A percentile compares a stretch with the other conserved stretches of the same genome.
Evolutionary conservation across 139 green algal species (phyloP).

Genomic region (Deuterostichococcus epilithicus): DNA sequence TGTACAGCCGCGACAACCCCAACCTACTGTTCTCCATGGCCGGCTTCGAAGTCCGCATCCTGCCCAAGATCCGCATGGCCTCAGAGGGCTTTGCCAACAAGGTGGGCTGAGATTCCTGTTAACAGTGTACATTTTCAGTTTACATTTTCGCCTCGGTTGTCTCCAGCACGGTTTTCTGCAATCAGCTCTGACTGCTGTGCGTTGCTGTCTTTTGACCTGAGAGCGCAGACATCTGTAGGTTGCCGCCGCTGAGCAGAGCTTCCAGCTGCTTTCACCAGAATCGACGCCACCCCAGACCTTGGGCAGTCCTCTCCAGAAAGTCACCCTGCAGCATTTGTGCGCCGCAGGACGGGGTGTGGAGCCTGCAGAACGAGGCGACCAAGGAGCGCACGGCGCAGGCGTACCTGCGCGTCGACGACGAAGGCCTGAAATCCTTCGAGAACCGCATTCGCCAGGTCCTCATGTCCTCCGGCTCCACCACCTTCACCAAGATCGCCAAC

Average conservation of each 20-base stretch:
- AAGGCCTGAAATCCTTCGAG: conserved; percentile 95
- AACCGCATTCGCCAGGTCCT: conserved; percentile 95
- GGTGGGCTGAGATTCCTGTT: neutral
- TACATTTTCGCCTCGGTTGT: too few species aligned
- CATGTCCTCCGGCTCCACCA: conserved; percentile 96
- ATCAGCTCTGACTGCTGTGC: too few species aligned
- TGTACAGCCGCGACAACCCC: conserved; percentile 97
- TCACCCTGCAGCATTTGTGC: too few species aligned
- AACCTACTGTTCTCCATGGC: conserved; percentile 99
- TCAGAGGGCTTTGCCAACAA: conserved; percentile 87
- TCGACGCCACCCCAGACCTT: too few species aligned
- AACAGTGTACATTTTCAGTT: too few species aligned
- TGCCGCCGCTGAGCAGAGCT: too few species aligned
- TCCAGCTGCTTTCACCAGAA: too few species aligned
- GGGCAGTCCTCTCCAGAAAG: too few species aligned
- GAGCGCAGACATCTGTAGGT: too few species aligned
- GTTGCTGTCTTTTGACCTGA: too few species aligned
- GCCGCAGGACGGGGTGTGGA: conserved; percentile 95
- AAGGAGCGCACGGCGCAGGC: conserved; percentile 96
- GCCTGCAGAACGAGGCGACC: conserved; percentile 93
- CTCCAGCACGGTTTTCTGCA: too few species aligned
- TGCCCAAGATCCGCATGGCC: conserved; percentile 92
- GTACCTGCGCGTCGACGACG: conserved; percentile 97
- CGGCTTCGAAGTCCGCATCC: conserved; percentile 96
- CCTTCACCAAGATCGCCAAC: conserved; percentile 99